Conservation (phyloP, 2,329 filamentous ascomycete genomes). For the Septoria linicola region DNA sequence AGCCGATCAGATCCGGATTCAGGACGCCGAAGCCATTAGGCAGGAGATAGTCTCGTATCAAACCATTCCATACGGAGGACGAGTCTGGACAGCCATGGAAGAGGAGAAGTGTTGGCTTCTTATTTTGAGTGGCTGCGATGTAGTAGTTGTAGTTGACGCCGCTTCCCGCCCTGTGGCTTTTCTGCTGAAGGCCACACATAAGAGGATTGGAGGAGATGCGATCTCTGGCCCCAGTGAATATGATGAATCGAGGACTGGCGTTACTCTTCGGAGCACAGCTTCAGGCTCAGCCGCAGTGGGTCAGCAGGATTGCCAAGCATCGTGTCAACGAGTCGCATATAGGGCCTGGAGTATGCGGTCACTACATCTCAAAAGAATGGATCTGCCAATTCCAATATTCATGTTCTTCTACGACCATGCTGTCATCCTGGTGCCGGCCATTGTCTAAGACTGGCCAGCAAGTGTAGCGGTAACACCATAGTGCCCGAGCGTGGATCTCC, state of each 20-base stretch:
- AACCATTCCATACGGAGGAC: constrained; percentile 44
- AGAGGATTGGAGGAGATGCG: background rate
- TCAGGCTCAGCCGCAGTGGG: constrained; percentile 1
- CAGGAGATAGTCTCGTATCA: constrained; percentile 42
- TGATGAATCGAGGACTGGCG: too few relatives aligned
- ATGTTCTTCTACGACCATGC: too few relatives aligned
- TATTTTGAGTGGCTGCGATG: constrained; percentile 22
- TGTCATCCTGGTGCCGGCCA: too few relatives aligned
- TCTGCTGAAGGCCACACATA: constrained; percentile 4
- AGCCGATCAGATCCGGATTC: constrained; percentile 40
- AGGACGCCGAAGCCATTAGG: constrained; percentile 42
- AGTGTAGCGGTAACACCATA: too few relatives aligned
- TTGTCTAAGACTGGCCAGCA: too few relatives aligned
- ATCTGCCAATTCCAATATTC: too few relatives aligned
- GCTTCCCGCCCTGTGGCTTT: constrained; percentile 1
- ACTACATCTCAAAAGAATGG: too few relatives aligned
- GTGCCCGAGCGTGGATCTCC: too few relatives aligned
- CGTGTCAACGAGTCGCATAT: background rate
- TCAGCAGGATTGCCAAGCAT: constrained; percentile 2
- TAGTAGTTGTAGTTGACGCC: constrained; percentile 45
- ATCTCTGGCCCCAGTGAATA: too few relatives aligned
- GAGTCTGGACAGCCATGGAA: constrained; percentile 52
- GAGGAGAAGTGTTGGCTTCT: constrained; percentile 41
- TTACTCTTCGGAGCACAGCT: background rate
- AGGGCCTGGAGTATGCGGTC: too few relatives aligned